These are phyloP conservation scores for Pluteus cervinus DNA, from an alignment of 768 basidiomycete genomes.

Conservation along the genomic window DNA sequence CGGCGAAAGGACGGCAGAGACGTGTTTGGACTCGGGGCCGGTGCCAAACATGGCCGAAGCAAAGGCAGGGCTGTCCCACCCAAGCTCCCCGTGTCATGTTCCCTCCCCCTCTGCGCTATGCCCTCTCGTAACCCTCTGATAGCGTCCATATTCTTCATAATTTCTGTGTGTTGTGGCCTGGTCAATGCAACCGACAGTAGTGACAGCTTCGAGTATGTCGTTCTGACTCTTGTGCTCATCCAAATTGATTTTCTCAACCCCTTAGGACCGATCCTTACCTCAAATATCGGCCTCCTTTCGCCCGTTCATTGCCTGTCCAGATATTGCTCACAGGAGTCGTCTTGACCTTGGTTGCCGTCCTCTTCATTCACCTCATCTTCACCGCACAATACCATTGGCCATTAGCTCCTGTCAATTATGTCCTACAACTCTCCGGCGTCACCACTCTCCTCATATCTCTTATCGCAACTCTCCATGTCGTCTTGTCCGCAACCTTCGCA, in stretches of 20 bases:
- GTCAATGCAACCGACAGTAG: background rate
- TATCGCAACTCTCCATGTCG: constrained; percentile 70
- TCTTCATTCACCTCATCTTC: constrained; percentile 89
- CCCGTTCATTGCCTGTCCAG: constrained; percentile 86
- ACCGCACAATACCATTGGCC: constrained; percentile 96
- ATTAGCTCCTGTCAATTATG: constrained; percentile 87
- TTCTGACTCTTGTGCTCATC: too few relatives aligned
- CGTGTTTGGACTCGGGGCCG: too few relatives aligned
- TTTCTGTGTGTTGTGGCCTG: too few relatives aligned
- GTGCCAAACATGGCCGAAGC: too few relatives aligned
- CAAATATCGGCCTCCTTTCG: constrained; percentile 70
- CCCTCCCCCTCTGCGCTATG: too few relatives aligned
- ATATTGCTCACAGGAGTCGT: constrained; percentile 82
- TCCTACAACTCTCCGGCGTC: constrained; percentile 83
- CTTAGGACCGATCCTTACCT: constrained; percentile 69
- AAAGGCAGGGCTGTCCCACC: too few relatives aligned
- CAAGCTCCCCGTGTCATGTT: too few relatives aligned
- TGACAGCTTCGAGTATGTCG: constrained; percentile 8
- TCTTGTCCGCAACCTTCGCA: constrained; percentile 50
- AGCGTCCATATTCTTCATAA: too few relatives aligned
- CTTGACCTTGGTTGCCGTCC: constrained; percentile 75
- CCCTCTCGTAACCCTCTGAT: too few relatives aligned
- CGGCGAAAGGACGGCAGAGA: too few relatives aligned
- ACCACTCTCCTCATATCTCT: constrained; percentile 72
- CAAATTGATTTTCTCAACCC: too few relatives aligned